phyloP scores from a whole-genome alignment of 176 grass and related monocot genomes.

The Triticum timopheevii region DNA sequence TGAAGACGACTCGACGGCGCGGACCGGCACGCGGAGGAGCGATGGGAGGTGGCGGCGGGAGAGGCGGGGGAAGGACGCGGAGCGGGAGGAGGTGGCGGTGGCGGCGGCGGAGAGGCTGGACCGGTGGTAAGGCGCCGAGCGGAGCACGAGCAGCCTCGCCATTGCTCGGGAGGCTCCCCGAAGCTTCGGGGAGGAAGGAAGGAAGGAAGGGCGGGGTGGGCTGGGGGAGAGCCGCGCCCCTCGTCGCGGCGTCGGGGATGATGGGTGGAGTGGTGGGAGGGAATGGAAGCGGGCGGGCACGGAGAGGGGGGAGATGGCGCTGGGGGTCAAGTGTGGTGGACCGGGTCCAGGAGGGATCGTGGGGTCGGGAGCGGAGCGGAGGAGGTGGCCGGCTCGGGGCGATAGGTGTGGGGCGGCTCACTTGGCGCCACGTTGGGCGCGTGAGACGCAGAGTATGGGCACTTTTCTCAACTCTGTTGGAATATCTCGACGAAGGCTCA shows the following conservation, averaged over 20 bases:
- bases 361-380: slow-evolving; percentile 24
- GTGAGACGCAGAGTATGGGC: background rate
- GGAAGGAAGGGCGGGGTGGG: background rate
- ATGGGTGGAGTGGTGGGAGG: background rate
- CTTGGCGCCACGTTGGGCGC: slow-evolving; percentile 56
- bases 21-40: slow-evolving; percentile 37
- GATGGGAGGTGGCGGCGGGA: slow-evolving; percentile 29
- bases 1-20: slow-evolving; percentile 49
- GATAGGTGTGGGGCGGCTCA: slow-evolving; percentile 55
- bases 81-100: slow-evolving; percentile 18
- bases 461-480: background rate
- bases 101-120: slow-evolving; percentile 22
- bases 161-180: slow-evolving; percentile 32
- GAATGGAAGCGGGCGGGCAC: background rate
- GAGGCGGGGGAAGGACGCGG: slow-evolving; percentile 13
- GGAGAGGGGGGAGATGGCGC: background rate
- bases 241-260: slow-evolving; percentile 1
- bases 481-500: background rate
- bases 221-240: background rate
- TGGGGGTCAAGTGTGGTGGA: background rate
- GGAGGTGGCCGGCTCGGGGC: background rate
- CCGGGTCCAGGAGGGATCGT: background rate
- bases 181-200: background rate
- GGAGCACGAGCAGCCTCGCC: slow-evolving; percentile 61
- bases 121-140: slow-evolving; percentile 48